Base-by-base conservation (phyloP, 2,329 filamentous ascomycete genomes). In the Ilyonectria destructans region DNA sequence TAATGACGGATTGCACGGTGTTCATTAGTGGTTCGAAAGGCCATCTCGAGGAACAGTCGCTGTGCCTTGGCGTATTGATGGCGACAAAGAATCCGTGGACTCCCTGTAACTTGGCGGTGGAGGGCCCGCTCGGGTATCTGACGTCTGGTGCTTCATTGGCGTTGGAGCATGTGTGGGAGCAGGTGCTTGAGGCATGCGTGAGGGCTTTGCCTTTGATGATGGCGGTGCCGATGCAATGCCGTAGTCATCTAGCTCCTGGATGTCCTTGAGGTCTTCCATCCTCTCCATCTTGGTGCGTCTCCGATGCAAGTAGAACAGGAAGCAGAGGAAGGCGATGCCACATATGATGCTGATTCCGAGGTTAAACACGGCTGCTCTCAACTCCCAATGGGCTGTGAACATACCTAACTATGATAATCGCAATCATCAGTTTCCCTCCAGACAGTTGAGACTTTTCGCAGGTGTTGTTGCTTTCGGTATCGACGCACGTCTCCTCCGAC, bases 201-300 rank as follows among this genome's bases (percentile, higher is more conserved):
- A 58, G 17, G 26, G 26, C 26, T 26, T 26, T 26, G 51, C 45
- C 43, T 61, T 64, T 35, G 56, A 26, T 1, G 35, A 46, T 7
- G 17, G 19, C 2, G 63, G 54, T 1, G 23, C 10, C 4, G 70
- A 45, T 1, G 45, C 65, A 21, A 76, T 61, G 26, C 75, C 75
- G 23, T 77, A 77, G 52, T 77, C 75, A 43, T 77, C 75, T 52
- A 77, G 59, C 62, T 77, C 75, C 59, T 77, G 73, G 21, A 67
- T 12, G 23, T 65, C 67, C 45, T 77, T 77, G 21, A 70, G 56
- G 52, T 76, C 72, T 63, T 77, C 75, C 19, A 66, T 52, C 12
- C 31, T 52, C 8, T 77, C 75, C 1, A 69, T 31, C 19, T 64
- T 63, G 55, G 67, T 58, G 31, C 71, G 72, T 43, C 72, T 67